Evolutionary conservation across 805 yeast species (phyloP).

Genomic region (Barnettozyma siamensis): DNA sequence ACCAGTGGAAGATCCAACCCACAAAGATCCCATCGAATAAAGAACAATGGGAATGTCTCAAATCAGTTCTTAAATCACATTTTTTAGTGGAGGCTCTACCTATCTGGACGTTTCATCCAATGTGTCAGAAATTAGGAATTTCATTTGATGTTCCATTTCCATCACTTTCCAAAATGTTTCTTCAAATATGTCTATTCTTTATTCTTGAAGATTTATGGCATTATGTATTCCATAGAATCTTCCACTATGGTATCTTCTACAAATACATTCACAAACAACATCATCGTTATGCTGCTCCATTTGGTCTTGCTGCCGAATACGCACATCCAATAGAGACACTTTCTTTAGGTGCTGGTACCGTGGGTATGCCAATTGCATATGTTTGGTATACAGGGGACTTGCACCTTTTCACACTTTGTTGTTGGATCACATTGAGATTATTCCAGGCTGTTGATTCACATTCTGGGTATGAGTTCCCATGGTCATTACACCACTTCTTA

Average conservation of each 20-base stretch:
- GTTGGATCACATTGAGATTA: slow-evolving; percentile 84
- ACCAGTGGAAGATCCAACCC: slow-evolving; percentile 84
- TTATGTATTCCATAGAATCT: slow-evolving; percentile 88
- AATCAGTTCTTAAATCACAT: slow-evolving; percentile 79
- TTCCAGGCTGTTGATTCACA: slow-evolving; percentile 97
- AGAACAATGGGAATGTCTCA: slow-evolving; percentile 92
- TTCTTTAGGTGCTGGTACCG: slow-evolving; percentile 84
- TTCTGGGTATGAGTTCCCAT: slow-evolving; percentile 97
- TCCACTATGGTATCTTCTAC: slow-evolving; percentile 86
- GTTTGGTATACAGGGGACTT: slow-evolving; percentile 69
- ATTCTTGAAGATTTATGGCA: slow-evolving; percentile 94
- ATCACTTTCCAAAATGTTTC: slow-evolving; percentile 43
- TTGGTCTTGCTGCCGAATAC: slow-evolving; percentile 94
- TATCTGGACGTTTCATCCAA: slow-evolving; percentile 94
- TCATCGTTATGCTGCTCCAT: slow-evolving; percentile 97
- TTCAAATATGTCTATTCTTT: slow-evolving; percentile 74
- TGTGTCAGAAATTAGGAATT: slow-evolving; percentile 78
- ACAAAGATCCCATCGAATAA: slow-evolving; percentile 69
- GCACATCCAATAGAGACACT: slow-evolving; percentile 95
- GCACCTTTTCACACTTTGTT: slow-evolving; percentile 83
- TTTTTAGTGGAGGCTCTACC: slow-evolving; percentile 92
- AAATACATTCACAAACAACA: slow-evolving; percentile 95
- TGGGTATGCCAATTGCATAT: slow-evolving; percentile 87
- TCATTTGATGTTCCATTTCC: slow-evolving; percentile 85
- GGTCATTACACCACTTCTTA: slow-evolving; percentile 86